Percentiles rank a stretch among this genome's conserved stretches.
Evolutionary conservation across 495 filamentous ascomycete genomes (phyloP).

Genomic region (Hyphodiscus hymeniophilus): DNA sequence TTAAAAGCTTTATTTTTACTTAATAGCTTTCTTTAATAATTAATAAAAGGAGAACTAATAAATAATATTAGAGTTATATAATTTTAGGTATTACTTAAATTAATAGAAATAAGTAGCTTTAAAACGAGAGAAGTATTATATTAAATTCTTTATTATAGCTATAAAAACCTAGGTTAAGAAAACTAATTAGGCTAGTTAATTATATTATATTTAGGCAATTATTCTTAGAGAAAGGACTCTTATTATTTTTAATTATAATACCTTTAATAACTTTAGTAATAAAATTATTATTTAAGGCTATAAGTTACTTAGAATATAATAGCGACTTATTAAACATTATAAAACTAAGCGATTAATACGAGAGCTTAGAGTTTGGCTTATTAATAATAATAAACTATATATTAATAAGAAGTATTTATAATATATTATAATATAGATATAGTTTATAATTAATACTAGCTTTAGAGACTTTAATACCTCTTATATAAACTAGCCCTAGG

Average conservation of each 20-base stretch:
- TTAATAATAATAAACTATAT: too few species aligned
- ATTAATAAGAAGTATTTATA: too few species aligned
- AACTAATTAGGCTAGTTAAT: neutral
- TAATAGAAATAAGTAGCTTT: neutral
- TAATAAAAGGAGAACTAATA: too few species aligned
- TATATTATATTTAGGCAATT: neutral
- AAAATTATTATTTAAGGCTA: neutral
- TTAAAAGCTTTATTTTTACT: neutral
- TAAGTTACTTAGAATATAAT: neutral
- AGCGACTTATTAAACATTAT: constrained; percentile 14
- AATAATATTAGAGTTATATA: neutral
- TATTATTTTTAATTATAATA: too few species aligned
- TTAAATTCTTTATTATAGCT: neutral
- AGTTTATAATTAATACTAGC: too few species aligned
- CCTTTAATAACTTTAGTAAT: neutral
- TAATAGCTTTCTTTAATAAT: neutral
- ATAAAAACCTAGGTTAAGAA: neutral
- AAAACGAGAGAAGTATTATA: neutral
- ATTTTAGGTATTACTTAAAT: neutral
- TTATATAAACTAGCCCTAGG: too few species aligned
- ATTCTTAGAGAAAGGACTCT: too few species aligned
- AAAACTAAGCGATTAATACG: too few species aligned
- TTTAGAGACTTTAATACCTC: too few species aligned
- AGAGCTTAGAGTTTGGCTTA: too few species aligned
- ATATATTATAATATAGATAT: too few species aligned